phyloP scores from a whole-genome alignment of 495 filamentous ascomycete genomes.

The Neurospora discreta region DNA sequence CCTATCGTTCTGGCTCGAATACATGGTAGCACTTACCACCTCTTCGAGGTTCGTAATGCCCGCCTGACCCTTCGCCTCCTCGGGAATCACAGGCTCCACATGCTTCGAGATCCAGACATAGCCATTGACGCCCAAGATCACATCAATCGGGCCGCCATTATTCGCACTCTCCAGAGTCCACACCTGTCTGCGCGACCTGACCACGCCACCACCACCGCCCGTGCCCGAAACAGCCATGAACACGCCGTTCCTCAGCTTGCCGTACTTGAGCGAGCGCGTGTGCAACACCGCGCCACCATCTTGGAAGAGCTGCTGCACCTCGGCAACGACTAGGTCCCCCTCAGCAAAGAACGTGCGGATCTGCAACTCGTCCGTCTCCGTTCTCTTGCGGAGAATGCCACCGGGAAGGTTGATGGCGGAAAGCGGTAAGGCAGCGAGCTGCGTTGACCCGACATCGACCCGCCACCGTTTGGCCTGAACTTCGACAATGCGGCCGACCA shows the following conservation, averaged over 20 bases:
- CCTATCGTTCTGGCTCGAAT: constrained; percentile 83
- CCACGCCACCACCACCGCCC: constrained; percentile 74
- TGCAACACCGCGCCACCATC: constrained; percentile 81
- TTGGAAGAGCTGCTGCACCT: constrained; percentile 73
- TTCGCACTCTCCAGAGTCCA: constrained; percentile 62
- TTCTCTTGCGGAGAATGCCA: constrained; percentile 81
- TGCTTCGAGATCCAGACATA: constrained; percentile 91
- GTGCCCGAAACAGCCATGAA: constrained; percentile 73
- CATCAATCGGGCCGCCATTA: constrained; percentile 64
- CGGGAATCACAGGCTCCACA: constrained; percentile 34
- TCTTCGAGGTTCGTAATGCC: constrained; percentile 79
- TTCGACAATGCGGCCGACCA: constrained; percentile 85
- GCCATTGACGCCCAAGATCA: constrained; percentile 88
- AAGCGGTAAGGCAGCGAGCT: constrained; percentile 73
- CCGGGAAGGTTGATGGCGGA: constrained; percentile 89
- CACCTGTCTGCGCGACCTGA: constrained; percentile 69
- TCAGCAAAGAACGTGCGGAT: constrained; percentile 89
- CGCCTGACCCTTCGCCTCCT: constrained; percentile 25
- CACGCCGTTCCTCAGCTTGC: constrained; percentile 84
- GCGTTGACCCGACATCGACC: constrained; percentile 78
- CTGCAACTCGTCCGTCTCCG: constrained; percentile 88
- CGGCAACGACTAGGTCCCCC: constrained; percentile 80
- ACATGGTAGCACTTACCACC: constrained; percentile 54
- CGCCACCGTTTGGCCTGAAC: constrained; percentile 86
- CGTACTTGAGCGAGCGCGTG: constrained; percentile 82